Conservation (phyloP, 208 protist genomes). For the Leishmania tropica region DNA sequence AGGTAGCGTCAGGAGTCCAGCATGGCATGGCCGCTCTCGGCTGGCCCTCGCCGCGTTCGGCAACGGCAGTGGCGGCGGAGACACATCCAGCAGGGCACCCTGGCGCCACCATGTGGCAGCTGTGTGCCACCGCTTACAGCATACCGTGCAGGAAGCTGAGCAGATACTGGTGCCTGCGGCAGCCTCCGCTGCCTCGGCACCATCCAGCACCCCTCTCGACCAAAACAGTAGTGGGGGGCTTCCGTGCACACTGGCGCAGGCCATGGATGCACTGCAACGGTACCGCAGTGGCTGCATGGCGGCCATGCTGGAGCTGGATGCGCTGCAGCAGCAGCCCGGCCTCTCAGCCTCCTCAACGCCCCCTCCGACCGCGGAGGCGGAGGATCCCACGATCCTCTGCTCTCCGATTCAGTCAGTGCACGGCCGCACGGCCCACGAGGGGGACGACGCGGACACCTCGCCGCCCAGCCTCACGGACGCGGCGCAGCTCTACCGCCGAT, state of each 20-base stretch:
- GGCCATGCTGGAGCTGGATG: constrained; percentile 22
- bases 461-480: constrained; percentile 1
- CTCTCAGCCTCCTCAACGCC: background rate
- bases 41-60: background rate
- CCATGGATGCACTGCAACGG: constrained; percentile 23
- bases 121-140: constrained; percentile 27
- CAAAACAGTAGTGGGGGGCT: background rate
- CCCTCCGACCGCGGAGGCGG: background rate
- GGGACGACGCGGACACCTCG: background rate
- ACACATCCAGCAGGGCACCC: background rate
- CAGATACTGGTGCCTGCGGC: constrained; percentile 15
- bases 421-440: background rate
- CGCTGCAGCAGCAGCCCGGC: background rate
- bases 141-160: constrained; percentile 21
- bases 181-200: background rate
- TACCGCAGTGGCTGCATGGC: constrained; percentile 32
- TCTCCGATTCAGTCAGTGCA: background rate
- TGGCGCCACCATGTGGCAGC: constrained; percentile 12
- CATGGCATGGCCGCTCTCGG: background rate
- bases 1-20: background rate
- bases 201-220: background rate
- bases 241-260: constrained; percentile 7
- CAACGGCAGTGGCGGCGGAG: background rate
- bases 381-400: background rate
- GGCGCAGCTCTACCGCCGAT: constrained; percentile 13